These are phyloP conservation scores for Cystobasidiopsis lactophilus DNA, from an alignment of 768 basidiomycete species.

Conservation along the genomic window DNA sequence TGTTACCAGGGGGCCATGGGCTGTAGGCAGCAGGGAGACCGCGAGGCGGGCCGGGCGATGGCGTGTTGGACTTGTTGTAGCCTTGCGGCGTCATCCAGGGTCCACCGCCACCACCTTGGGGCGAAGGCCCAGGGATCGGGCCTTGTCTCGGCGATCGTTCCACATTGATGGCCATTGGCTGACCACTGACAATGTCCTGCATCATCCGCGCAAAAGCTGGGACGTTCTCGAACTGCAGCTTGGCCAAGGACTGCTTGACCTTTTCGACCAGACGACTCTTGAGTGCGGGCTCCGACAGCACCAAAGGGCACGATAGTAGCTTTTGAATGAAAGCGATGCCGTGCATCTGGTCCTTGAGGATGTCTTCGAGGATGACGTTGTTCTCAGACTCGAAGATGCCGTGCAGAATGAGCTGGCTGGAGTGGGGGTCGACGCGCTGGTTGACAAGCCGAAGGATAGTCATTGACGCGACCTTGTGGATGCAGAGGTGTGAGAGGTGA, in stretches of 20 bases:
- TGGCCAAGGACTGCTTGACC: not conserved
- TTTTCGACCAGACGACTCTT: not conserved
- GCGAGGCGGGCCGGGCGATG: no score
- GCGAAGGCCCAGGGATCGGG: no score
- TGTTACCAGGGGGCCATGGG: no score
- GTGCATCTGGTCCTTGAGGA: slow-evolving; percentile 74
- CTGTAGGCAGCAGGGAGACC: no score
- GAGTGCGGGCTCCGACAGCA: not conserved
- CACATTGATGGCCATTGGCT: no score
- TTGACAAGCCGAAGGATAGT: slow-evolving; percentile 91
- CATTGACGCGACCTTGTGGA: slow-evolving; percentile 86
- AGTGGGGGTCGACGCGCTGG: slow-evolving; percentile 78
- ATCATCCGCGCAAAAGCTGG: not conserved
- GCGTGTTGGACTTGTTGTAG: no score
- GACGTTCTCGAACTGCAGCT: not conserved
- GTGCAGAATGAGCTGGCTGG: slow-evolving; percentile 63
- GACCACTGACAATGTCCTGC: not conserved
- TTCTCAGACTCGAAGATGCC: slow-evolving; percentile 73
- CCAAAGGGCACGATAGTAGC: not conserved
- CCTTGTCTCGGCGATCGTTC: no score
- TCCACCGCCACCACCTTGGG: no score
- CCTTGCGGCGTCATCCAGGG: no score
- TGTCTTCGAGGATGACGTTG: slow-evolving; percentile 78
- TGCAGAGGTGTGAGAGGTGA: slow-evolving; percentile 87
- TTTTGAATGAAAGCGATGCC: not conserved